Evolutionary conservation across 2,329 filamentous ascomycete species (phyloP).

Genomic region (Hymenoscyphus fructigenus): DNA sequence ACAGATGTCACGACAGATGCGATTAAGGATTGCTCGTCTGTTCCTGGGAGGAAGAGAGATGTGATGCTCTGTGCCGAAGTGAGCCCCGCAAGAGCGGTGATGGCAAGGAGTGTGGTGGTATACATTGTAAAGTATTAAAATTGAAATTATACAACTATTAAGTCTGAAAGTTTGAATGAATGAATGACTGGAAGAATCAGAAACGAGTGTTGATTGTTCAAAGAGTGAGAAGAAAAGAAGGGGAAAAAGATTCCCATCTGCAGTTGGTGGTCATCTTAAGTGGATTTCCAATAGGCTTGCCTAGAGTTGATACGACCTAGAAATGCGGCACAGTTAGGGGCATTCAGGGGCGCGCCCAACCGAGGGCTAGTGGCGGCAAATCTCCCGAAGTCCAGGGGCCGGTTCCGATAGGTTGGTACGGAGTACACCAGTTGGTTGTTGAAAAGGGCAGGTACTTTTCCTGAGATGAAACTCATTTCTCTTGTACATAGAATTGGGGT

Average conservation of each 20-base stretch:
- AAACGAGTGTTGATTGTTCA: background rate
- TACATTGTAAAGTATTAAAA: background rate
- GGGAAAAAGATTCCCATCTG: background rate
- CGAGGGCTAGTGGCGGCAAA: too few species aligned
- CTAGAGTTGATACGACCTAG: too few species aligned
- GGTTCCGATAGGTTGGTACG: too few species aligned
- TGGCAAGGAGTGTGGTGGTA: background rate
- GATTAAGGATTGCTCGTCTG: background rate
- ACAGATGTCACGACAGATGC: background rate
- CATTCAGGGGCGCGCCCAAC: too few species aligned
- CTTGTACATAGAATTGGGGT: too few species aligned
- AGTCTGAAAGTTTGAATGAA: background rate
- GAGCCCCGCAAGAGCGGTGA: background rate
- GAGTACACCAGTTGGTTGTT: too few species aligned
- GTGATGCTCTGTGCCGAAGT: background rate
- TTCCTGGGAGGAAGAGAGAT: background rate
- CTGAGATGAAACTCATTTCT: too few species aligned
- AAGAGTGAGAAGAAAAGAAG: background rate
- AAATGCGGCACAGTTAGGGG: too few species aligned
- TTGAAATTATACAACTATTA: background rate
- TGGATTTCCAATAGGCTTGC: too few species aligned
- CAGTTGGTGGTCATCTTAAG: too few species aligned
- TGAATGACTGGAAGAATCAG: background rate
- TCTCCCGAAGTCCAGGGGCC: too few species aligned
- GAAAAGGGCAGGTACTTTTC: too few species aligned